phyloP scores from a whole-genome alignment of 139 green algal genomes.

The Micractinium sp. region DNA sequence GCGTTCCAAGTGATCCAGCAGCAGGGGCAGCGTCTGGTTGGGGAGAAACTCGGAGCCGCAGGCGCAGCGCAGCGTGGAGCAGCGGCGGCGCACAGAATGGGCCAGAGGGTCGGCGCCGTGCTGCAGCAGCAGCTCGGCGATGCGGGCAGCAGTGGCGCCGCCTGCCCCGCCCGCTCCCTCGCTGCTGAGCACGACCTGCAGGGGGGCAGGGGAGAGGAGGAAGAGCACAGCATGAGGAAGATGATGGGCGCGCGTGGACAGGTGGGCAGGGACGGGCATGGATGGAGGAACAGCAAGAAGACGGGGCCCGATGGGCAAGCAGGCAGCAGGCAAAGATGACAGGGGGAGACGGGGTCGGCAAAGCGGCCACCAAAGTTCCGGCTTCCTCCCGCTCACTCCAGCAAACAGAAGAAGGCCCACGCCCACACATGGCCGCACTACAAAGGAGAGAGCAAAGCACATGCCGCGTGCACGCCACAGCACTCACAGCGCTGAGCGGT shows the following conservation, averaged over 20 bases:
- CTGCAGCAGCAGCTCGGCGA: neutral
- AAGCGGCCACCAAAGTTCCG: no score
- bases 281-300: no score
- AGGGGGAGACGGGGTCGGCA: no score
- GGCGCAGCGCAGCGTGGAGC: conserved; percentile 16
- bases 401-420: no score
- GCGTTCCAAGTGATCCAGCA: neutral
- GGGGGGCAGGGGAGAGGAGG: neutral
- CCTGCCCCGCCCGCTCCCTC: neutral
- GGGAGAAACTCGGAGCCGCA: conserved; percentile 13
- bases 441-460: no score
- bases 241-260: no score
- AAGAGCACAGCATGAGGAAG: neutral
- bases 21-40: neutral
- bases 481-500: neutral
- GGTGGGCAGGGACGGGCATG: no score
- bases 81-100: neutral
- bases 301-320: no score
- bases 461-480: no score
- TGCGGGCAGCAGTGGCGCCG: neutral
- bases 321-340: no score
- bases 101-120: neutral
- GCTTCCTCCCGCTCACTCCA: no score
- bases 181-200: conserved; percentile 4
- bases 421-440: no score